phyloP scores from a whole-genome alignment of 192 early-diverging fungal genomes.

The Allomyces macrogynus region DNA sequence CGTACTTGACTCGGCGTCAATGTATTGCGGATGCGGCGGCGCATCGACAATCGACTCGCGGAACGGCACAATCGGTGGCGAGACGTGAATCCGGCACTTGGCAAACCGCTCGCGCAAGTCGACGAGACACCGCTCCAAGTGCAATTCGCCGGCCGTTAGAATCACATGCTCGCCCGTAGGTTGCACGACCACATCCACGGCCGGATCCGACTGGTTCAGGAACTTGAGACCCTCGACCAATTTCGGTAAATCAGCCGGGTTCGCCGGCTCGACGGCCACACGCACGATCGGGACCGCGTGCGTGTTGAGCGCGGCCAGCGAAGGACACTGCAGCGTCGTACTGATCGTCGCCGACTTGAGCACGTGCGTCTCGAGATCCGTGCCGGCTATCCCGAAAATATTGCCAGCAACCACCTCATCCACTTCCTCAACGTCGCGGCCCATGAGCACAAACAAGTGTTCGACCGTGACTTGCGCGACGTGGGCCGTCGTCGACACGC shows the following conservation, averaged over 20 bases:
- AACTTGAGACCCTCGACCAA: slow-evolving; percentile 68
- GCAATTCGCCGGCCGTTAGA: slow-evolving; percentile 87
- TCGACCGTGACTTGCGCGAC: slow-evolving; percentile 53
- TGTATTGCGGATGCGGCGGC: slow-evolving; percentile 9
- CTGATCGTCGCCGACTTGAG: slow-evolving; percentile 85
- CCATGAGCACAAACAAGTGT: slow-evolving; percentile 88
- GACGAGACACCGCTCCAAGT: slow-evolving; percentile 84
- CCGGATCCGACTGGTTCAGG: slow-evolving; percentile 85
- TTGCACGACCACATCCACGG: slow-evolving; percentile 75
- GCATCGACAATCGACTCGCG: slow-evolving; percentile 63
- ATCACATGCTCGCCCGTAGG: slow-evolving; percentile 95
- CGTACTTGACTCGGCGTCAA: not conserved
- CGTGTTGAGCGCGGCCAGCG: slow-evolving; percentile 41
- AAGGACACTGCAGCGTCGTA: slow-evolving; percentile 48
- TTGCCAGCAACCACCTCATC: slow-evolving; percentile 81
- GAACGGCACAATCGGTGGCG: slow-evolving; percentile 90
- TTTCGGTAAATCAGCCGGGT: slow-evolving; percentile 71
- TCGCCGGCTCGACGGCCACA: slow-evolving; percentile 83
- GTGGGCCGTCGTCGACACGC: slow-evolving; percentile 18
- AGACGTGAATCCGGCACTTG: slow-evolving; percentile 78
- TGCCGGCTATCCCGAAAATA: slow-evolving; percentile 77
- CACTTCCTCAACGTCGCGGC: slow-evolving; percentile 67
- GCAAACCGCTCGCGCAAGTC: slow-evolving; percentile 90
- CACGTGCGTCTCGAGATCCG: slow-evolving; percentile 57
- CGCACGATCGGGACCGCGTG: slow-evolving; percentile 73